These are phyloP conservation scores for Rickenella mellea DNA, from an alignment of 768 basidiomycete species.

Conservation along the genomic window DNA sequence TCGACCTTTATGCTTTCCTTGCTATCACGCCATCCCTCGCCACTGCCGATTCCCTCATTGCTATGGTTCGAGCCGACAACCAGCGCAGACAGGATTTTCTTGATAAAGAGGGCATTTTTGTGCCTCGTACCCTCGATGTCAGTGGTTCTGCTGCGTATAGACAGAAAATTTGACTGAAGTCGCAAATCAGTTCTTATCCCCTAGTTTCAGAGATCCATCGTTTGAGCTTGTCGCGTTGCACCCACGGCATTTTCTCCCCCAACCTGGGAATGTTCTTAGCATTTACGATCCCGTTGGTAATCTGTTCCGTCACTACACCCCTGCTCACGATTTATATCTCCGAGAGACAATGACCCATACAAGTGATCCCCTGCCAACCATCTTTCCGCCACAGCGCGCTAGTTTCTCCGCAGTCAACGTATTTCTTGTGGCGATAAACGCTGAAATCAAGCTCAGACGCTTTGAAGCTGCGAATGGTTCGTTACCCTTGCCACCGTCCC, in stretches of 20 bases:
- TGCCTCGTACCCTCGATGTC: constrained; percentile 8
- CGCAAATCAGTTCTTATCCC: constrained; percentile 8
- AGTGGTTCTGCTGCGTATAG: constrained; percentile 5
- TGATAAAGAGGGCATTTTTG: constrained; percentile 5
- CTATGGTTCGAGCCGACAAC: constrained; percentile 13
- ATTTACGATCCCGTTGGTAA: constrained; percentile 9
- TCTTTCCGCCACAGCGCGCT: too few relatives aligned
- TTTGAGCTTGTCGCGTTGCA: constrained; percentile 12
- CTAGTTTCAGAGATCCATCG: constrained; percentile 10
- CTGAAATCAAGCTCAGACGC: too few relatives aligned
- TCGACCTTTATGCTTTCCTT: constrained; percentile 13
- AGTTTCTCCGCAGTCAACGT: too few relatives aligned
- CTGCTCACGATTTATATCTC: too few relatives aligned
- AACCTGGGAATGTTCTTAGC: constrained; percentile 7
- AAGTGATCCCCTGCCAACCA: too few relatives aligned
- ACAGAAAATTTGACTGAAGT: too few relatives aligned
- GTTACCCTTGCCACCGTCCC: too few relatives aligned
- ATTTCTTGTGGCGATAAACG: too few relatives aligned
- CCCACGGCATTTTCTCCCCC: constrained; percentile 16
- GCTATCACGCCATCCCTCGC: constrained; percentile 11
- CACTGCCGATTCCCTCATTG: constrained; percentile 11
- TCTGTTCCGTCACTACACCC: too few relatives aligned
- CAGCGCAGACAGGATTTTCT: constrained; percentile 9
- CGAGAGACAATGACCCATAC: too few relatives aligned
- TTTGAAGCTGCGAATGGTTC: too few relatives aligned